Base-by-base conservation (phyloP, 2,329 filamentous ascomycete species). In the Coniochaeta ligniaria region DNA sequence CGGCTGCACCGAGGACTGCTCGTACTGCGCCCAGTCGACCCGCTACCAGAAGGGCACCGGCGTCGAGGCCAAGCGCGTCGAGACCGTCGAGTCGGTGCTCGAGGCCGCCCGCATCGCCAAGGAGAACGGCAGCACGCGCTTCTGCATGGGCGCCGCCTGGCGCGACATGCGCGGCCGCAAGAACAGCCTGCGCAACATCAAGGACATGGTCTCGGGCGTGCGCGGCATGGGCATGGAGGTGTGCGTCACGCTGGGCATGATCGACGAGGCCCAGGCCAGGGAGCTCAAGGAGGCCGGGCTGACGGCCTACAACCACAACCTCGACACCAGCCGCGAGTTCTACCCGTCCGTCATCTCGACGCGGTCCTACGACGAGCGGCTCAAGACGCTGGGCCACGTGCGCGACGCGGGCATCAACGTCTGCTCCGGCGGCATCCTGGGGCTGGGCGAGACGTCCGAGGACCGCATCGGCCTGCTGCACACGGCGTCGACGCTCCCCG, bases 91-190 rank as follows among this genome's bases (percentile, higher is more conserved):
- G 61, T 85, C 89, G 0, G 92, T 96, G 1, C 84, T 96, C 26
- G 85, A 83, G 41, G 90, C 91, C 2, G 92, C 92, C 1, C 84
- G 85, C 38, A 84, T 85, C 35, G 92, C 92, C 62, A 91, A 90
- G 69, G 85, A 85, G 60, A 95, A 95, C 65, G 92, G 92, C 57
- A 92, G 89, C 77, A 96, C 91, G 9, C 85, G 92, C 1, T 96
- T 96, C 82, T 96, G 92, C 77, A 96, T 96, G 92, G 92, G 92
- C 9, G 92, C 92, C 3, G 92, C 92, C 0, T 96, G 92, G 92
- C 81, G 92, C 41, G 92, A 96, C 74, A 96, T 96, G 92, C 88
- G 91, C 16, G 92, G 92, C 20, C 89, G 92, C 65, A 95, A 93
- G 76, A 91, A 89, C 52, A 88, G 86, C 65, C 77, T 96, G 59